These are phyloP conservation scores for Cryptococcus deneoformans DNA, from an alignment of 1,284 basidiomycete genomes.

Conservation along the genomic window DNA sequence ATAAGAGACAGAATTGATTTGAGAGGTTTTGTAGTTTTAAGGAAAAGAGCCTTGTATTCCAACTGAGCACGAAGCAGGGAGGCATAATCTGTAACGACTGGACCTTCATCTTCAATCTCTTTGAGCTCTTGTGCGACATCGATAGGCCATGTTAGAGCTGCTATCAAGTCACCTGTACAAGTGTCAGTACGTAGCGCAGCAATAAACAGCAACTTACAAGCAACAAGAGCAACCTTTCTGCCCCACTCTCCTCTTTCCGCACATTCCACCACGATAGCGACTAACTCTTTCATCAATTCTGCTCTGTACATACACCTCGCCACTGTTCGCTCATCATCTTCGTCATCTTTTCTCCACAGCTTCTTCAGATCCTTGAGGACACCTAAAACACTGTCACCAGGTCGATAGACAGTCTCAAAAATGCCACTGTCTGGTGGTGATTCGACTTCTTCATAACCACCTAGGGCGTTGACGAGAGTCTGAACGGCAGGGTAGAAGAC, in stretches of 20 bases:
- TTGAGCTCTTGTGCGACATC: conserved; percentile 87
- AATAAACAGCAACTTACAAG: conserved; percentile 52
- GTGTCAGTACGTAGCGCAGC: neutral
- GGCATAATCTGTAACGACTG: conserved; percentile 79
- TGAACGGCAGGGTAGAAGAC: conserved; percentile 47
- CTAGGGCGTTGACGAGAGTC: conserved; percentile 45
- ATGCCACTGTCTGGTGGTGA: conserved; percentile 49
- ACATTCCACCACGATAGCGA: conserved; percentile 77
- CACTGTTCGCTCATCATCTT: conserved; percentile 89
- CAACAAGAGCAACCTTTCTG: conserved; percentile 72
- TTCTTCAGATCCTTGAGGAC: conserved; percentile 92
- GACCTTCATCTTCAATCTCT: conserved; percentile 75
- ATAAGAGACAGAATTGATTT: conserved; percentile 44
- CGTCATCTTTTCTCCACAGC: conserved; percentile 90
- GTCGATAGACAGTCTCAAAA: conserved; percentile 62
- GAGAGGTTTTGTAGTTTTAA: conserved; percentile 29
- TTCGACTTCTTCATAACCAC: conserved; percentile 52
- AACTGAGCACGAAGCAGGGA: conserved; percentile 74
- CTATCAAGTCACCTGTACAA: conserved; percentile 68
- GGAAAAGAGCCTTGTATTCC: conserved; percentile 64
- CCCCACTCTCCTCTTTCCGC: conserved; percentile 60
- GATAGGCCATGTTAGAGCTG: conserved; percentile 96
- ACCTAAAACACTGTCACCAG: conserved; percentile 77
- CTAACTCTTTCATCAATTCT: conserved; percentile 78
- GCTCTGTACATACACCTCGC: conserved; percentile 85